Percentiles rank a stretch among this genome's conserved stretches.
phyloP scores from a whole-genome alignment of 1,139 yeast genomes.

The Candida dubliniensis region DNA sequence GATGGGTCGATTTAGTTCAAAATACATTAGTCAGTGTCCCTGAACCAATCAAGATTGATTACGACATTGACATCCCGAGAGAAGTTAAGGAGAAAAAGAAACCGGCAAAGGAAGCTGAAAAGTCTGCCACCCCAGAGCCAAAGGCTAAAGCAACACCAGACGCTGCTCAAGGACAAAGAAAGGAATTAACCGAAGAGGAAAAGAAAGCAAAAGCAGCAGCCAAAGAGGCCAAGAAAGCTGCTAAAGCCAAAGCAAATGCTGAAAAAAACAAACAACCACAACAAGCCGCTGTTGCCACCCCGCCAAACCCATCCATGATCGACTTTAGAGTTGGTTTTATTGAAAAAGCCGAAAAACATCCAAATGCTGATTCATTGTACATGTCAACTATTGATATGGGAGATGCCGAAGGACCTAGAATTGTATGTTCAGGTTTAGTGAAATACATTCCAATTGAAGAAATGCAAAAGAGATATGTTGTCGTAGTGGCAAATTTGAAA shows the following conservation, averaged over 20 bases:
- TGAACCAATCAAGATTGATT: constrained; percentile 53
- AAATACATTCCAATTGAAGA: constrained; percentile 48
- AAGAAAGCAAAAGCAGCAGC: constrained; percentile 58
- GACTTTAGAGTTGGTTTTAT: constrained; percentile 96
- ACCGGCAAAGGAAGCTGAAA: constrained; percentile 27
- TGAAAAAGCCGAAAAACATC: constrained; percentile 94
- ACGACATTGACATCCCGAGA: constrained; percentile 62
- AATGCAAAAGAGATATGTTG: constrained; percentile 50
- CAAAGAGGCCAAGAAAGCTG: constrained; percentile 67
- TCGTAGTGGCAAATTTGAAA: constrained; percentile 60
- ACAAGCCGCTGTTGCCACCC: constrained; percentile 55
- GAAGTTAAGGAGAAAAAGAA: constrained; percentile 52
- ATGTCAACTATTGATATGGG: constrained; percentile 97
- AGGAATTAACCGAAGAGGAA: constrained; percentile 54
- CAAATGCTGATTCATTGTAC: constrained; percentile 94
- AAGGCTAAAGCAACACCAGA: constrained; percentile 11
- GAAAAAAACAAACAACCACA: constrained; percentile 59
- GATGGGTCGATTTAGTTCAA: constrained; percentile 92
- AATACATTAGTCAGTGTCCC: constrained; percentile 58
- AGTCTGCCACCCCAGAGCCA: constrained; percentile 4
- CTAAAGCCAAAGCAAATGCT: constrained; percentile 73
- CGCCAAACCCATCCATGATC: constrained; percentile 78
- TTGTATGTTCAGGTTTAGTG: constrained; percentile 90
- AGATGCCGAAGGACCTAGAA: constrained; percentile 95
- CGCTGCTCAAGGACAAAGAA: constrained; percentile 18